phyloP scores from a whole-genome alignment of 305 asterid species.

The Plantago rigida region DNA sequence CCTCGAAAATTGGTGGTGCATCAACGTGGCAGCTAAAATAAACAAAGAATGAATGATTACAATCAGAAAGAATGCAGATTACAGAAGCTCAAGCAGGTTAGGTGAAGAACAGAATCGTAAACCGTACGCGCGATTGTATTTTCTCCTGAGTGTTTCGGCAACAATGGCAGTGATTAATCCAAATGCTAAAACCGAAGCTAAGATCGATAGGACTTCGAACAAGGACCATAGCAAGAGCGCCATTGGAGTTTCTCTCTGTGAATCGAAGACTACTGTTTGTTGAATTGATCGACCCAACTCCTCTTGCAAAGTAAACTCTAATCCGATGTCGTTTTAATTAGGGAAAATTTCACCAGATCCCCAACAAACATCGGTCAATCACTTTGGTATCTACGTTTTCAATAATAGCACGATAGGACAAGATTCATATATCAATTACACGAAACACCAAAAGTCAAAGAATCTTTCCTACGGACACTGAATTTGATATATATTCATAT shows the following conservation, averaged over 20 bases:
- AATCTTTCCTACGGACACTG: too few species aligned
- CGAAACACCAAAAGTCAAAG: too few species aligned
- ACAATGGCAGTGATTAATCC: conserved; percentile 49
- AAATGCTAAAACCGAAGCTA: conserved; percentile 34
- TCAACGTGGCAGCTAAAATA: conserved; percentile 52
- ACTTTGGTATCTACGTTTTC: too few species aligned
- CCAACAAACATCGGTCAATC: too few species aligned
- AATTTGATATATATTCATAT: too few species aligned
- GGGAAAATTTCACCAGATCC: too few species aligned
- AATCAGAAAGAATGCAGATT: conserved; percentile 7
- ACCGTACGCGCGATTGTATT: conserved; percentile 50
- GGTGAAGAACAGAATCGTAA: neutral
- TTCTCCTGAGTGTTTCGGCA: conserved; percentile 58
- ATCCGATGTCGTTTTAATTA: too few species aligned
- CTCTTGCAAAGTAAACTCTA: neutral
- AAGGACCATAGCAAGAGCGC: conserved; percentile 41
- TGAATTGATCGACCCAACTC: conserved; percentile 2
- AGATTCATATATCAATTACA: too few species aligned
- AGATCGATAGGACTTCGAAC: conserved; percentile 42
- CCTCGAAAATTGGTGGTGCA: conserved; percentile 69
- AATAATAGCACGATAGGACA: too few species aligned
- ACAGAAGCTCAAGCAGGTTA: neutral
- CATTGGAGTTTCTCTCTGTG: conserved; percentile 28
- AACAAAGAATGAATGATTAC: conserved; percentile 4
- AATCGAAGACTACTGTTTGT: neutral